A percentile compares a stretch with the other conserved stretches of the same genome.
Evolutionary conservation across 2,329 filamentous ascomycete genomes (phyloP).

Genomic region (Hirsutella rhossiliensis): DNA sequence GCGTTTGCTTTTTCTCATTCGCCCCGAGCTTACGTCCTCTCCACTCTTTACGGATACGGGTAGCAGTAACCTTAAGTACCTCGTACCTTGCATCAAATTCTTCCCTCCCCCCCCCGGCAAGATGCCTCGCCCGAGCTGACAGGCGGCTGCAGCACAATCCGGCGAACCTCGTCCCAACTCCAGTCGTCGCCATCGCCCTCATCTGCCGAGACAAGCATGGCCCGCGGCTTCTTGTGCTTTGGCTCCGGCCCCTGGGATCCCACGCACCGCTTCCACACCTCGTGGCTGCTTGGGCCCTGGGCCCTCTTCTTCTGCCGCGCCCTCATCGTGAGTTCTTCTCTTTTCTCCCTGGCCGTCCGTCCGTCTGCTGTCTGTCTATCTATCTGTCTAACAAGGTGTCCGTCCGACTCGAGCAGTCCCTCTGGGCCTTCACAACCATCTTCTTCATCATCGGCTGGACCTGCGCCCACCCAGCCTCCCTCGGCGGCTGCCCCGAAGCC

Average conservation of each 20-base stretch:
- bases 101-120: too few species aligned
- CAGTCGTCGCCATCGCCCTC: background rate
- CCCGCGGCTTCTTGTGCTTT: slow-evolving; percentile 21
- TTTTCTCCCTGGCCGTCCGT: too few species aligned
- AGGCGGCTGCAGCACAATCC: too few species aligned
- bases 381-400: background rate
- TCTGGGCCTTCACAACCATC: slow-evolving; percentile 60
- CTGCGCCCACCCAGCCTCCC: slow-evolving; percentile 32
- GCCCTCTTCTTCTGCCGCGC: slow-evolving; percentile 46
- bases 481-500: slow-evolving; percentile 31
- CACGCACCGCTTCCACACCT: slow-evolving; percentile 62
- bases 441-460: slow-evolving; percentile 59
- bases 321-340: slow-evolving; percentile 32
- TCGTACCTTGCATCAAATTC: too few species aligned
- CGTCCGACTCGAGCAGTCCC: slow-evolving; percentile 20
- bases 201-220: background rate
- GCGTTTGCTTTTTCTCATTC: too few species aligned
- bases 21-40: too few species aligned
- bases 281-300: slow-evolving; percentile 63
- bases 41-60: too few species aligned
- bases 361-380: background rate
- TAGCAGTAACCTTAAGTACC: too few species aligned
- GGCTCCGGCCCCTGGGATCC: slow-evolving; percentile 36
- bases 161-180: too few species aligned
- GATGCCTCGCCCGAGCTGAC: too few species aligned